Conservation (phyloP, 352 stramenopile genomes). For the Pythium diclinum region DNA sequence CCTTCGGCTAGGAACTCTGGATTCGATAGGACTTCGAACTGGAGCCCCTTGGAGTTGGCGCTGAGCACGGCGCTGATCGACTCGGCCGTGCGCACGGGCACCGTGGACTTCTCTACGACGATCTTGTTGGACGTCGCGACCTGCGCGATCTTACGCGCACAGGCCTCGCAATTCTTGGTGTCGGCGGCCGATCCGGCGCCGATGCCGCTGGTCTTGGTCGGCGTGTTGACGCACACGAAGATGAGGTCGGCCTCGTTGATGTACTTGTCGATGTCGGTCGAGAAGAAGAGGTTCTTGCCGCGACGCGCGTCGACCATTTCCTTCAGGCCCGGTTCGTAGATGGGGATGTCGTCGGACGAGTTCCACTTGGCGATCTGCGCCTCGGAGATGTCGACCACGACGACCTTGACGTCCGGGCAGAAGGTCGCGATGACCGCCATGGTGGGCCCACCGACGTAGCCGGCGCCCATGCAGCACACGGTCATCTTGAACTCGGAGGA, state of each 20-base stretch:
- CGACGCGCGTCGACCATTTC: slow-evolving; percentile 93
- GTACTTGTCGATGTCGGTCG: slow-evolving; percentile 95
- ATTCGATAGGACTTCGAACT: slow-evolving; percentile 98
- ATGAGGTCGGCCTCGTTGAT: slow-evolving; percentile 98
- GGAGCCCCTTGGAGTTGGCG: slow-evolving; percentile 91
- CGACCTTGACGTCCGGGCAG: slow-evolving; percentile 97
- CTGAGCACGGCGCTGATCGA: slow-evolving; percentile 95
- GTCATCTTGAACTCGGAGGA: slow-evolving; percentile 69
- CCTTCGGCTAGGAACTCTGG: slow-evolving; percentile 99
- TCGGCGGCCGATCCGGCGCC: slow-evolving; percentile 97
- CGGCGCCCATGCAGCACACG: slow-evolving; percentile 97
- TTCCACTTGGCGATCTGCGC: slow-evolving; percentile 99
- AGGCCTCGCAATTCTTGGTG: slow-evolving; percentile 99
- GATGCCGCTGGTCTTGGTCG: slow-evolving; percentile 97
- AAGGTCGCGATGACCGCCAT: slow-evolving; percentile 99
- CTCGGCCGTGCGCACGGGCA: slow-evolving; percentile 98
- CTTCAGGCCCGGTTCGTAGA: slow-evolving; percentile 98
- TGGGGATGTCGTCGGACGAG: slow-evolving; percentile 89
- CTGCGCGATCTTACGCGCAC: slow-evolving; percentile 96
- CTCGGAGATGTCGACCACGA: slow-evolving; percentile 96
- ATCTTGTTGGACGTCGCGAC: slow-evolving; percentile 95
- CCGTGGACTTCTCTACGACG: slow-evolving; percentile 99
- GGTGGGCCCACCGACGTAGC: slow-evolving; percentile 98
- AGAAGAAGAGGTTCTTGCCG: slow-evolving; percentile 98
- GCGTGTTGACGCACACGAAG: slow-evolving; percentile 99